A percentile compares a stretch with the other conserved stretches of the same genome.
These are phyloP conservation scores for Fusarium siculi DNA, from an alignment of 2,329 filamentous ascomycete species.

Conservation along the genomic window DNA sequence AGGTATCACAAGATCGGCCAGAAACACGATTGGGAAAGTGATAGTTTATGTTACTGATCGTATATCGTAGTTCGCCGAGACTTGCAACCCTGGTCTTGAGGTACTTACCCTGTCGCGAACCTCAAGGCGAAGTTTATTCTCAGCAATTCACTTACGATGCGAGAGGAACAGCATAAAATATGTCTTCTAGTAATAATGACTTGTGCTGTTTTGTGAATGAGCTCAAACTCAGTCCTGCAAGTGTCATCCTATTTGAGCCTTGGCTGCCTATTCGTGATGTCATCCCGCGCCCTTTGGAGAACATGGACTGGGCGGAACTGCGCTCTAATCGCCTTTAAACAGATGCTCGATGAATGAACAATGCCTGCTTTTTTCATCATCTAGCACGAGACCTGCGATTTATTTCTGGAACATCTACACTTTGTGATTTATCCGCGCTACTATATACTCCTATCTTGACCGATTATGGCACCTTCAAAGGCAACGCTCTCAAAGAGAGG, in stretches of 20 bases:
- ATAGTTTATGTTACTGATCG: not conserved
- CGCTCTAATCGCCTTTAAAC: not conserved
- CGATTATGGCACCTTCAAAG: fast-evolving
- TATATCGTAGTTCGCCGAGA: fast-evolving
- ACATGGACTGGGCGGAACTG: not conserved
- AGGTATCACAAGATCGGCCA: not conserved
- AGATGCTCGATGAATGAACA: not conserved
- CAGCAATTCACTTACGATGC: not conserved
- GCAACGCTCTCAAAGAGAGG: not conserved
- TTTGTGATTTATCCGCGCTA: not conserved
- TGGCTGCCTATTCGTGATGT: not conserved
- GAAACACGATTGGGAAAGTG: not conserved
- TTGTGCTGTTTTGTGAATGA: fast-evolving
- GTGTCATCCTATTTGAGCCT: not conserved
- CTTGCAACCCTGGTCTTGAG: not conserved
- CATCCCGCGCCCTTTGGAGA: not conserved
- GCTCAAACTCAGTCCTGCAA: not conserved
- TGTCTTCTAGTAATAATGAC: not conserved
- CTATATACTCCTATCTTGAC: too few species aligned
- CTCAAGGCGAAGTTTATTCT: not conserved
- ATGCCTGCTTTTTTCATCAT: not conserved
- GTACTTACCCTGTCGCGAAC: fast-evolving
- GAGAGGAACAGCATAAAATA: fast-evolving
- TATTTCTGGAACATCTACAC: not conserved
- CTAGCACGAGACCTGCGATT: not conserved